Evolutionary conservation across 176 grass and related monocot species (phyloP), one percentile per base, ranked within the genome.

Genomic region (Thinopyrum elongatum): DNA sequence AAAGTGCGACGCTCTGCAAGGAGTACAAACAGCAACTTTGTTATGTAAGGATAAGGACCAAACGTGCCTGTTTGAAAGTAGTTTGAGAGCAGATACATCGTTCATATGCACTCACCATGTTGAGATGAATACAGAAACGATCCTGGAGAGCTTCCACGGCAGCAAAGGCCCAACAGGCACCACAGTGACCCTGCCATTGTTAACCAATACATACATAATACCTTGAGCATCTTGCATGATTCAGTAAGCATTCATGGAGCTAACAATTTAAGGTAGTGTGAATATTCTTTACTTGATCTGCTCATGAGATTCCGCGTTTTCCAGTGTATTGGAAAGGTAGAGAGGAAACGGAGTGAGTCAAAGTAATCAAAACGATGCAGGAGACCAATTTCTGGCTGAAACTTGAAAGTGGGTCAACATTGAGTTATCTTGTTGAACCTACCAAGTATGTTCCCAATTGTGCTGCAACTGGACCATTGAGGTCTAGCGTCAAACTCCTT

Each of bases 51-150:
- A 64, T 26, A 81, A 72, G 19, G 46, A 22, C 53, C 21, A 81
- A 76, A 6, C 25, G 61, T 60, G 70, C 29, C 4, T 29, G 65
- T 80, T 79, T 27, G 42, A 81, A 84, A 80, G n/a, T 46, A 83
- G 61, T 33, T 8, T 55, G 23, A 82, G 25, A 76, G 33, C 2
- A 76, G 23, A 15, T 26, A 67, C 69, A 39, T 28, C 69, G 13
- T 34, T 46, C 39, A 19, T 81, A 86, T 79, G 25, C 27, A 16
- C 71, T 90, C 49, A 90, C 96, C 80, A 86, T 68, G 75, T 83
- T 87, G 66, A 94, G 90, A 84, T 98, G 91, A 78, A 98, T 94
- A 82, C 93, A 98, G 55, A 98, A 98, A 36, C 93, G 96, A 94
- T 98, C 96, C 27, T 92, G 89, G 65, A 98, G 90, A 25, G 84